Percentiles rank a stretch among this genome's conserved stretches.
Evolutionary conservation across 2,329 filamentous ascomycete genomes (phyloP).

Genomic region (Colletotrichum sojae): DNA sequence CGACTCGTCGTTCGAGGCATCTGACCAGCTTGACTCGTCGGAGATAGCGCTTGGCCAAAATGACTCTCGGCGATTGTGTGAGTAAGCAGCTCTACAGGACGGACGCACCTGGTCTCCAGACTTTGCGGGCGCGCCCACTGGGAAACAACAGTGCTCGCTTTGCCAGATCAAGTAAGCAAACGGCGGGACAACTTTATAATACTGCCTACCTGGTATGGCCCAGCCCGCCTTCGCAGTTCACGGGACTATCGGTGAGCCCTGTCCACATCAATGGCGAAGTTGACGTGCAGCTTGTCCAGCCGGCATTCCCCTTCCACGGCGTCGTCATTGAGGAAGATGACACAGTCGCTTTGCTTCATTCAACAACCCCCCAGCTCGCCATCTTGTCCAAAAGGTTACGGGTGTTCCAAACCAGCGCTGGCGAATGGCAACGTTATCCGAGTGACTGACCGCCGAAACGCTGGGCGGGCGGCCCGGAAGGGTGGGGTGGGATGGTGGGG

Average conservation of each 20-base stretch:
- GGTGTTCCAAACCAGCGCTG: slow-evolving; percentile 1
- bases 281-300: background rate
- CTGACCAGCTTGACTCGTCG: background rate
- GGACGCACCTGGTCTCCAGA: too few relatives aligned
- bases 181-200: too few relatives aligned
- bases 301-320: background rate
- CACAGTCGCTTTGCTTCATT: background rate
- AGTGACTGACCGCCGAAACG: slow-evolving; percentile 8
- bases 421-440: slow-evolving; percentile 9
- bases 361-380: background rate
- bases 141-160: background rate
- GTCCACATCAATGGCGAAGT: background rate
- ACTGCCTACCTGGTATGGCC: too few relatives aligned
- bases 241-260: background rate
- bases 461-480: background rate
- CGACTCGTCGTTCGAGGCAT: background rate
- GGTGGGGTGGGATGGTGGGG: background rate
- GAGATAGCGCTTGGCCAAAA: background rate
- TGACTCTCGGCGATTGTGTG: background rate
- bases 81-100: too few relatives aligned
- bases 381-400: background rate
- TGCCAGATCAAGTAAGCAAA: background rate
- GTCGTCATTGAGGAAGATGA: background rate
- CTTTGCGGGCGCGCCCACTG: background rate
- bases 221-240: background rate